These are phyloP conservation scores for Cornus kousa DNA, from an alignment of 148 eudicot genomes.

Conservation along the genomic window DNA sequence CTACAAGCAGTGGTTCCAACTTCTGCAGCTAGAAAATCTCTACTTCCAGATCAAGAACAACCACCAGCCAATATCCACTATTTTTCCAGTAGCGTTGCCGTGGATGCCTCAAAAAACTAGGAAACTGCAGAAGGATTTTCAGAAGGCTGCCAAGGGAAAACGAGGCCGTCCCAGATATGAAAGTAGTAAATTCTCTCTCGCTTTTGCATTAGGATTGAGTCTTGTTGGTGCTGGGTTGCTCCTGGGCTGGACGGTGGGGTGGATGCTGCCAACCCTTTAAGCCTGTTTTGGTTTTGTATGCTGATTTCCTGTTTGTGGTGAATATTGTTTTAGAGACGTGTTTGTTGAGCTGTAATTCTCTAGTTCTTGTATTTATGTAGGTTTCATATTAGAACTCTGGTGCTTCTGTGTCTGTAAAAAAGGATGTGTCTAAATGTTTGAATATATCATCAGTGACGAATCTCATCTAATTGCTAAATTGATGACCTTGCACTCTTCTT, in stretches of 20 bases:
- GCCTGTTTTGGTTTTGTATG: background rate
- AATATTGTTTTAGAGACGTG: background rate
- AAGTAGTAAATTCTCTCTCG: conserved; percentile 57
- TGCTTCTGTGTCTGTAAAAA: background rate
- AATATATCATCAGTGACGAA: background rate
- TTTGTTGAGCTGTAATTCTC: background rate
- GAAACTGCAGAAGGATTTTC: conserved; percentile 33
- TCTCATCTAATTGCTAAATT: background rate
- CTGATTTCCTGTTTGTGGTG: background rate
- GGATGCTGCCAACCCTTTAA: conserved; percentile 50
- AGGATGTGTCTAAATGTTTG: background rate
- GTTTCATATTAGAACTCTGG: background rate
- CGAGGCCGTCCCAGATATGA: conserved; percentile 32
- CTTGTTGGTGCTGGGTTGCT: conserved; percentile 78
- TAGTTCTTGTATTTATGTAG: background rate
- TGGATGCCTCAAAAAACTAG: conserved; percentile 37
- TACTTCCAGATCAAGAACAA: conserved; percentile 42
- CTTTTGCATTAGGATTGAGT: conserved; percentile 75
- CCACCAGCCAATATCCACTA: conserved; percentile 28
- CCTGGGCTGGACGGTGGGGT: conserved; percentile 79
- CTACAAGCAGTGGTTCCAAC: conserved; percentile 80
- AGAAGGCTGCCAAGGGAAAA: conserved; percentile 34
- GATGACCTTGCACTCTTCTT: background rate
- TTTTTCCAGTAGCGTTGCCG: conserved; percentile 44
- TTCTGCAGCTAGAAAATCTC: conserved; percentile 71